Evolutionary conservation across 2,329 filamentous ascomycete genomes (phyloP).

Genomic region (Chrysoporthe puriensis): DNA sequence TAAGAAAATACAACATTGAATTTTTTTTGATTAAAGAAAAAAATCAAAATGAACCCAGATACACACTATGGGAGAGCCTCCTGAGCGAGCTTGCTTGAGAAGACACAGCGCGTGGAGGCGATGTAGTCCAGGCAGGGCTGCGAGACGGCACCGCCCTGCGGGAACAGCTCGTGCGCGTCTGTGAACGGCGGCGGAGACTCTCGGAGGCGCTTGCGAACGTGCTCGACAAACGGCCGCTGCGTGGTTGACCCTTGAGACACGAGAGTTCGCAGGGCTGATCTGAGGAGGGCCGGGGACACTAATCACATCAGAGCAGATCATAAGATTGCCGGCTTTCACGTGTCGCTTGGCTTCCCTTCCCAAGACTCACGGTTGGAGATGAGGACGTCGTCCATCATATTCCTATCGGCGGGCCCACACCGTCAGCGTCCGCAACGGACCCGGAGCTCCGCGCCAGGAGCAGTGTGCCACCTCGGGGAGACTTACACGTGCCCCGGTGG

Average conservation of each 20-base stretch:
- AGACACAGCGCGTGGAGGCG: conserved; percentile 40
- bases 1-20: too few species aligned
- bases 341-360: not conserved
- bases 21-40: too few species aligned
- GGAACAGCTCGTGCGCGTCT: conserved; percentile 34
- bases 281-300: conserved; percentile 39
- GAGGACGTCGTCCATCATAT: conserved; percentile 47
- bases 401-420: conserved; percentile 32
- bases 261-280: conserved; percentile 41
- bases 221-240: conserved; percentile 40
- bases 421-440: not conserved
- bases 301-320: not conserved
- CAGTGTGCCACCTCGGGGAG: not conserved
- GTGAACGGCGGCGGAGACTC: conserved; percentile 33
- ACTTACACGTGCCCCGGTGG: conserved; percentile 23
- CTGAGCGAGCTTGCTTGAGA: conserved; percentile 41
- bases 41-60: not conserved
- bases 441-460: not conserved
- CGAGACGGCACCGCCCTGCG: conserved; percentile 32
- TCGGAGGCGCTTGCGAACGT: conserved; percentile 37
- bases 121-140: conserved; percentile 35
- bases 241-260: conserved; percentile 37
- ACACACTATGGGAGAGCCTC: conserved; percentile 39
- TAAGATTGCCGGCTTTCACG: not conserved
- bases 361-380: conserved; percentile 40